Percentiles rank a stretch among this genome's conserved stretches.
These are phyloP conservation scores for Lodderomyces jiufengensis DNA, from an alignment of 1,139 yeast genomes.

Conservation along the genomic window DNA sequence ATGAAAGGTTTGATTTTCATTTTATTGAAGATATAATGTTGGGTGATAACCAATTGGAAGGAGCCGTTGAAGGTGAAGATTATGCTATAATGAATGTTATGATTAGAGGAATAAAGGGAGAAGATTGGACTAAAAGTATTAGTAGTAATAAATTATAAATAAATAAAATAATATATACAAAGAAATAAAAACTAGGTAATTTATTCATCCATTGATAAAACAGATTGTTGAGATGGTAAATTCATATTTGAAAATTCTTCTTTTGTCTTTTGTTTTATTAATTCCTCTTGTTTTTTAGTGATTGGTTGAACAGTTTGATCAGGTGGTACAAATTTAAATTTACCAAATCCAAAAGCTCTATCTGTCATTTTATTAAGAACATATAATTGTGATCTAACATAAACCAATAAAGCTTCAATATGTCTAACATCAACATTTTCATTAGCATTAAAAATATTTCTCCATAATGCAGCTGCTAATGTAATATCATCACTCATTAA, in stretches of 20 bases:
- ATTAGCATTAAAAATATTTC: slow-evolving; percentile 86
- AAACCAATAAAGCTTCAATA: slow-evolving; percentile 82
- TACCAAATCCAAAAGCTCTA: slow-evolving; percentile 89
- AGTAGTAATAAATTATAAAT: slow-evolving; percentile 13
- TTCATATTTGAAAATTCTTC: slow-evolving; percentile 33
- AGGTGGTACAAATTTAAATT: slow-evolving; percentile 83
- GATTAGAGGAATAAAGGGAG: slow-evolving; percentile 48
- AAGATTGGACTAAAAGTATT: slow-evolving; percentile 30
- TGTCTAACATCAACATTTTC: slow-evolving; percentile 78
- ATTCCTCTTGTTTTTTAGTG: slow-evolving; percentile 56
- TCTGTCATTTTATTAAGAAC: slow-evolving; percentile 83
- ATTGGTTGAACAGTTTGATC: slow-evolving; percentile 72
- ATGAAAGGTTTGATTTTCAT: slow-evolving; percentile 53
- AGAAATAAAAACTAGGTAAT: slow-evolving; percentile 3
- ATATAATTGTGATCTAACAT: slow-evolving; percentile 84
- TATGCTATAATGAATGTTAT: slow-evolving; percentile 56
- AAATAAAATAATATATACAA: slow-evolving; percentile 7
- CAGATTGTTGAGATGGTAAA: slow-evolving; percentile 62
- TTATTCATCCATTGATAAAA: slow-evolving; percentile 58
- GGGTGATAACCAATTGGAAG: slow-evolving; percentile 35
- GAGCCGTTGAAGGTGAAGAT: slow-evolving; percentile 41
- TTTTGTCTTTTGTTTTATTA: slow-evolving; percentile 39
- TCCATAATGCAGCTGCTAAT: slow-evolving; percentile 84
- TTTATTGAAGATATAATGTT: slow-evolving; percentile 48
- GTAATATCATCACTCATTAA: slow-evolving; percentile 79